Evolutionary conservation across 164 flowering plant species (phyloP), one percentile per base, ranked within the genome.

Genomic region (Chimonanthus salicifolius): DNA sequence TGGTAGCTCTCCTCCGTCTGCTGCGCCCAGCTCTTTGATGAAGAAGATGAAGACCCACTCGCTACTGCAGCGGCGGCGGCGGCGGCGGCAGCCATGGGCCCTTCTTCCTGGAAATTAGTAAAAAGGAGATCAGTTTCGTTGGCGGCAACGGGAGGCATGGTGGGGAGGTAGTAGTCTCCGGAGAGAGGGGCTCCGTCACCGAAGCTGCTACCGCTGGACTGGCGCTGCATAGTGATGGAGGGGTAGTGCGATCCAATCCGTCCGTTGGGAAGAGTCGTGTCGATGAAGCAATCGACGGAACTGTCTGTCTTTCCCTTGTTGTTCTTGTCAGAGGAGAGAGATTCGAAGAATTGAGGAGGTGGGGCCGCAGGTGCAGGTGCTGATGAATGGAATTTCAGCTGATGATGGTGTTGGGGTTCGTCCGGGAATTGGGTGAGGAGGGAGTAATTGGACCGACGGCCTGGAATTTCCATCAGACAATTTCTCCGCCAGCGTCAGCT

Each of bases 1-100:
- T 93, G 98, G 49, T 95, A 95, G 74, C 97, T 93, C 88, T 95
- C 99, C 84, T 90, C 97, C 73, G 97, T 93, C 80, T 93, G 99
- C 86, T 89, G 99, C 62, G 99, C 98, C 98, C 97, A 95, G 77
- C 94, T 95, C 88, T 89, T 95, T 5, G 87, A 87, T 1, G 87
- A 82, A 1, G 88, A 85, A 43, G 84, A 83, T 3, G 60, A 10
- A 54, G 60, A 83, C 5, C 79, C 84, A 7, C 16, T 69, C 5
- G n/a, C 60, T 54, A 54, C 84, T 9, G 58, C 73, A 6, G 8
- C 49, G 74, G 18, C 80, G 66, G 11, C 80, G 73, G 8, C 49
- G 74, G 18, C 80, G 66, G 11, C 80, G 73, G 64, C 64, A 58
- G 63, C 58, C 75, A 71, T 80, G 66, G 74, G 79, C 60, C 44